phyloP scores from a whole-genome alignment of 2,329 filamentous ascomycete genomes.

The Scedosporium boydii region DNA sequence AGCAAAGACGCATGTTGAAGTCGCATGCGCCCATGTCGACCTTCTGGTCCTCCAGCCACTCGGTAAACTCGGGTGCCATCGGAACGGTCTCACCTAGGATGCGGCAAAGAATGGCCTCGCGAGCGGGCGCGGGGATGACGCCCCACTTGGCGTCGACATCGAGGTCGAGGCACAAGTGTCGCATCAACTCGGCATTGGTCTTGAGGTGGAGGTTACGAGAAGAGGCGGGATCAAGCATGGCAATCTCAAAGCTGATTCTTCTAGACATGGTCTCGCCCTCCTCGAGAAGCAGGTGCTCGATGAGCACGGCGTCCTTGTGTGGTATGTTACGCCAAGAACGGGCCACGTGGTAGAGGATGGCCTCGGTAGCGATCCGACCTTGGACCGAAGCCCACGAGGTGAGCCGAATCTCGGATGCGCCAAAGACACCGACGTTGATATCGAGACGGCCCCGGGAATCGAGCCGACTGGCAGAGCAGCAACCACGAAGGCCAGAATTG shows the following conservation, averaged over 20 bases:
- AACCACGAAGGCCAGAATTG: slow-evolving; percentile 15
- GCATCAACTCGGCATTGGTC: slow-evolving; percentile 21
- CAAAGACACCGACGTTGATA: slow-evolving; percentile 17
- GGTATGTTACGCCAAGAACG: slow-evolving; percentile 17
- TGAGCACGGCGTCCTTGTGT: slow-evolving; percentile 19
- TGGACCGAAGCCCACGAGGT: slow-evolving; percentile 17
- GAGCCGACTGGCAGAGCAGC: slow-evolving; percentile 16
- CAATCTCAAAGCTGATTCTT: slow-evolving; percentile 23
- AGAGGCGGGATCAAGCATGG: slow-evolving; percentile 15
- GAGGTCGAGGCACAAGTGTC: slow-evolving; percentile 22
- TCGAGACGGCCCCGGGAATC: slow-evolving; percentile 12
- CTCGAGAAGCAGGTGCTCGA: slow-evolving; percentile 22
- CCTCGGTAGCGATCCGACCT: slow-evolving; percentile 17
- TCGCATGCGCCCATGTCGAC: slow-evolving; percentile 18
- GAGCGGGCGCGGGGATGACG: slow-evolving; percentile 17
- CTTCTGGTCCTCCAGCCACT: slow-evolving; percentile 15
- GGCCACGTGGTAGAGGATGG: slow-evolving; percentile 24
- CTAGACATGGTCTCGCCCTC: slow-evolving; percentile 17
- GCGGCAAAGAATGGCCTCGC: slow-evolving; percentile 20
- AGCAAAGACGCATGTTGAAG: slow-evolving; percentile 16
- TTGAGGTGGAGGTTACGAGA: slow-evolving; percentile 17
- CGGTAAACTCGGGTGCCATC: slow-evolving; percentile 14
- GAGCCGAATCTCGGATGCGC: slow-evolving; percentile 15
- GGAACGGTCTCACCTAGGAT: slow-evolving; percentile 17
- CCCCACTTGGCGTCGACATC: slow-evolving; percentile 23